Evolutionary conservation across 768 basidiomycete genomes (phyloP).

Genomic region (Dentipellis fragilis): DNA sequence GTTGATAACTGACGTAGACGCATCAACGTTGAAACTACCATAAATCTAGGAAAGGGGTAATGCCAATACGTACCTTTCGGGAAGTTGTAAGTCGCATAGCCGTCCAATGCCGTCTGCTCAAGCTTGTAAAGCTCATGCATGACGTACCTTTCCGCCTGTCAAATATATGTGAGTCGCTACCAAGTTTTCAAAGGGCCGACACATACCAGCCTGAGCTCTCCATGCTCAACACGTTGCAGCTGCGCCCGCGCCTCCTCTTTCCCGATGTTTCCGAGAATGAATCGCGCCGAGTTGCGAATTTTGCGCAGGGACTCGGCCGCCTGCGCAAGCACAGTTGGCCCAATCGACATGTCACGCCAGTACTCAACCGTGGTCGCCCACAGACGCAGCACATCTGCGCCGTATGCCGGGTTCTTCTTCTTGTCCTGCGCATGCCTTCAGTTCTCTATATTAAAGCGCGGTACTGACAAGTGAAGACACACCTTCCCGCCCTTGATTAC

Average conservation of each 20-base stretch:
- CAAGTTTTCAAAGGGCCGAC: not conserved
- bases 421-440: conserved; percentile 35
- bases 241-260: conserved; percentile 20
- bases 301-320: conserved; percentile 70
- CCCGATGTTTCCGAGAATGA: conserved; percentile 74
- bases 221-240: conserved; percentile 28
- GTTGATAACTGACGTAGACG: conserved; percentile 45
- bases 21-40: not conserved
- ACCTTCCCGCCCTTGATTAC: conserved; percentile 75
- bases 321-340: conserved; percentile 66
- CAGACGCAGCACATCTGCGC: conserved; percentile 76
- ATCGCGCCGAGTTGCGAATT: conserved; percentile 78
- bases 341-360: conserved; percentile 80
- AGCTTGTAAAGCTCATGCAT: conserved; percentile 76
- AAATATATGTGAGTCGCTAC: conserved; percentile 4
- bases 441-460: not conserved
- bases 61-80: conserved; percentile 51
- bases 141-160: conserved; percentile 74
- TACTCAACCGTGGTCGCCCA: conserved; percentile 93
- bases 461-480: conserved; percentile 14
- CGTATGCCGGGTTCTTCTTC: conserved; percentile 70
- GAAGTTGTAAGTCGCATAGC: conserved; percentile 71
- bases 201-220: conserved; percentile 58
- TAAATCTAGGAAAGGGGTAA: not conserved
- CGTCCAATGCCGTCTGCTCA: conserved; percentile 55